Evolutionary conservation across 257 asterid species (phyloP).

Genomic region (Solanum chaucha): DNA sequence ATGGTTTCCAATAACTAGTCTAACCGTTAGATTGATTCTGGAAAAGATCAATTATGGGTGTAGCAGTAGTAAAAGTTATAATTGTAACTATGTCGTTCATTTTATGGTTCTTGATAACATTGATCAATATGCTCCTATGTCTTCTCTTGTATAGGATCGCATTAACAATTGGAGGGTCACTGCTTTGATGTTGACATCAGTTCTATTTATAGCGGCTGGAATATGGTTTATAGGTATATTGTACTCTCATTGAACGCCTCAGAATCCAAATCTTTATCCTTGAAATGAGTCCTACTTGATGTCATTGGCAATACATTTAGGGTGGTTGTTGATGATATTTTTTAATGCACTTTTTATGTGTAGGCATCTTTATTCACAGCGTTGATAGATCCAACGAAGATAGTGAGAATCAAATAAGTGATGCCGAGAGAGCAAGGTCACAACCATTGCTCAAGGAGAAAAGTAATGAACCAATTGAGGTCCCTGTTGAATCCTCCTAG

Average conservation of each 20-base stretch:
- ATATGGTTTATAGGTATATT: slow-evolving; percentile 73
- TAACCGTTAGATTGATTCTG: neutral
- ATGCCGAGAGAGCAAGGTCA: slow-evolving; percentile 27
- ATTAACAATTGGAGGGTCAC: slow-evolving; percentile 81
- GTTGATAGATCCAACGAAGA: slow-evolving; percentile 77
- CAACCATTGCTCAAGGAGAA: slow-evolving; percentile 63
- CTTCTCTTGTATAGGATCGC: slow-evolving; percentile 47
- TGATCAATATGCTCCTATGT: neutral
- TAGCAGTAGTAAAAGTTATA: neutral
- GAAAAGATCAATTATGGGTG: neutral
- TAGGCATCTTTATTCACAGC: slow-evolving; percentile 63
- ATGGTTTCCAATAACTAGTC: neutral
- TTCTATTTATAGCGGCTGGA: slow-evolving; percentile 63
- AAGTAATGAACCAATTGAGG: slow-evolving; percentile 14
- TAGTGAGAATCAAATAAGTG: slow-evolving; percentile 18
- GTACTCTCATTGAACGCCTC: neutral
- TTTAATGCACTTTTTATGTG: neutral
- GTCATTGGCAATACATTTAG: neutral
- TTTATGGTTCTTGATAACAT: neutral
- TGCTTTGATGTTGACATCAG: slow-evolving; percentile 62
- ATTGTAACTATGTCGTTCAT: neutral
- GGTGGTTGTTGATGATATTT: neutral
- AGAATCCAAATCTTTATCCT: neutral
- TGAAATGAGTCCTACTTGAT: neutral
- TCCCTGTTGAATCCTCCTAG: neutral